These are phyloP conservation scores for Brassica carinata DNA, from an alignment of 345 rosid species.

Conservation along the genomic window DNA sequence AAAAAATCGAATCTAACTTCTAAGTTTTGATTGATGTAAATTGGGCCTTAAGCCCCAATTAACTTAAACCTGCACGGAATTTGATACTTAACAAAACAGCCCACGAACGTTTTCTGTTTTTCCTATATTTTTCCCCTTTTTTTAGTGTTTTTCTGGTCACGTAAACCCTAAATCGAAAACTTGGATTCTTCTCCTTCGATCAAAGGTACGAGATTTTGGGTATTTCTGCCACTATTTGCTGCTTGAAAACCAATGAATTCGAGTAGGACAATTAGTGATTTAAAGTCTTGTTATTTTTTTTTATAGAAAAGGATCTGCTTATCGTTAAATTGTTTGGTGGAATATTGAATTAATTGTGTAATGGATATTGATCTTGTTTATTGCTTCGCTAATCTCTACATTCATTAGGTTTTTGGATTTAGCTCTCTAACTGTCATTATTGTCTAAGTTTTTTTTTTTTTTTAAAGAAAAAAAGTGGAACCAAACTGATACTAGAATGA, in stretches of 20 bases:
- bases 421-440: background rate
- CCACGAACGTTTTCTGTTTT: background rate
- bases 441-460: background rate
- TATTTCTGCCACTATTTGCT: background rate
- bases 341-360: background rate
- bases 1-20: background rate
- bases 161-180: constrained; percentile 33
- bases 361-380: constrained; percentile 3
- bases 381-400: background rate
- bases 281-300: background rate
- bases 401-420: background rate
- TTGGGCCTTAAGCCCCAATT: constrained; percentile 4
- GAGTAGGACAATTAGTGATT: background rate
- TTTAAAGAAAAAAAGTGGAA: background rate
- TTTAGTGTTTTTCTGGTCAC: background rate
- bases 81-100: background rate
- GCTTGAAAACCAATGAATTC: background rate
- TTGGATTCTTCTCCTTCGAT: constrained; percentile 13
- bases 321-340: background rate
- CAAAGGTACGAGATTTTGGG: constrained; percentile 24
- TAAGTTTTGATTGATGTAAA: background rate
- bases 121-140: background rate
- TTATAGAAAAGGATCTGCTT: background rate
- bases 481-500: background rate
- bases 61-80: background rate